phyloP scores from a whole-genome alignment of 768 basidiomycete species.

The Peribolospora baueri region DNA sequence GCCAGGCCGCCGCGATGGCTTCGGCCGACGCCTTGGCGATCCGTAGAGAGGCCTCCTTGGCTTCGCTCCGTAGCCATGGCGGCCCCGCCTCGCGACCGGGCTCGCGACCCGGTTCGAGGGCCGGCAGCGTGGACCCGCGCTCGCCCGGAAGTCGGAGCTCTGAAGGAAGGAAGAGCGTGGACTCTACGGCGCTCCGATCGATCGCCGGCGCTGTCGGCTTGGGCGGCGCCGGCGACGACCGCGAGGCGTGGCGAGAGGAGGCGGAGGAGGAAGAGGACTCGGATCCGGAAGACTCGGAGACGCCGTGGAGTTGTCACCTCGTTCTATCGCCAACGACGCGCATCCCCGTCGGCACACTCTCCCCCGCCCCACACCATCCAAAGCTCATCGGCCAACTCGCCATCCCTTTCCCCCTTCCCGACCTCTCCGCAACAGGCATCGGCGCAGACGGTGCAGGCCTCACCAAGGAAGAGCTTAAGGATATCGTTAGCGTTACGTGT shows the following conservation, averaged over 20 bases:
- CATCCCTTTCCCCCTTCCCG: slow-evolving; percentile 66
- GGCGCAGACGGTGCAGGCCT: slow-evolving; percentile 19
- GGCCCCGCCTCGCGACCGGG: too few relatives aligned
- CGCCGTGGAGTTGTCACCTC: slow-evolving; percentile 80
- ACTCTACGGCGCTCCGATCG: too few relatives aligned
- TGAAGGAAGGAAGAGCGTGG: too few relatives aligned
- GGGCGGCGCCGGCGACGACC: too few relatives aligned
- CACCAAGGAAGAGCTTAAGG: slow-evolving; percentile 81
- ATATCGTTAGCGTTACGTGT: slow-evolving; percentile 62
- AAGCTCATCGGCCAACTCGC: slow-evolving; percentile 79
- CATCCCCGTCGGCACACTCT: slow-evolving; percentile 57
- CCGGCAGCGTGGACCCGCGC: too few relatives aligned
- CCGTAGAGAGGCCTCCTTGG: too few relatives aligned
- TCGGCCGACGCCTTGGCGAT: too few relatives aligned
- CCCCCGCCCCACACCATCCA: slow-evolving; percentile 85
- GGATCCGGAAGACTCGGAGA: slow-evolving; percentile 89
- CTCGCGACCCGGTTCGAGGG: too few relatives aligned
- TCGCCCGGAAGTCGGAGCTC: too few relatives aligned
- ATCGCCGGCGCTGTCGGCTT: not conserved
- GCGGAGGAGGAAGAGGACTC: slow-evolving; percentile 40
- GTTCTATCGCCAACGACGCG: slow-evolving; percentile 18
- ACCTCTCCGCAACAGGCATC: slow-evolving; percentile 24
- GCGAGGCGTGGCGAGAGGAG: not conserved
- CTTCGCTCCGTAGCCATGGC: too few relatives aligned
- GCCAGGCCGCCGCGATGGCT: too few relatives aligned